phyloP scores from a whole-genome alignment of 1,284 basidiomycete genomes.

The Irpex sp. region DNA sequence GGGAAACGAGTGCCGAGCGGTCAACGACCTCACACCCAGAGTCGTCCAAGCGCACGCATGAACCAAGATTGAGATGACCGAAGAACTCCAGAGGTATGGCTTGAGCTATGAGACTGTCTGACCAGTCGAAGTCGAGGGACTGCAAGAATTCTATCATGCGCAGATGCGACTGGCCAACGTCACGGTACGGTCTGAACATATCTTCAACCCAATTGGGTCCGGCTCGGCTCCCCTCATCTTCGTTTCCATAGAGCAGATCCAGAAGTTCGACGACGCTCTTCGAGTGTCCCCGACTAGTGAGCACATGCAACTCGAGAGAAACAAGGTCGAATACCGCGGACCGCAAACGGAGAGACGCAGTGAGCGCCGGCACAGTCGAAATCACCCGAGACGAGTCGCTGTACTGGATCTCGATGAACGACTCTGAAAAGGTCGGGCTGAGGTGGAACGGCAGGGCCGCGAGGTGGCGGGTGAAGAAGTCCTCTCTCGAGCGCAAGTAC shows the following conservation, averaged over 20 bases:
- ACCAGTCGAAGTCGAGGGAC: conserved; percentile 86
- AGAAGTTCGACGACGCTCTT: conserved; percentile 72
- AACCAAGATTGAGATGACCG: conserved; percentile 67
- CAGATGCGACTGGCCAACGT: conserved; percentile 77
- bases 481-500: conserved; percentile 85
- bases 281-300: conserved; percentile 74
- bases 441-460: conserved; percentile 65
- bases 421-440: conserved; percentile 43
- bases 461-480: conserved; percentile 88
- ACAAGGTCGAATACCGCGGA: conserved; percentile 86
- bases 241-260: conserved; percentile 71
- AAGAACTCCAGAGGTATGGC: conserved; percentile 68
- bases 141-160: conserved; percentile 86
- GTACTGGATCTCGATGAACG: conserved; percentile 69
- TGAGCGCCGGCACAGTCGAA: conserved; percentile 72
- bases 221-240: conserved; percentile 28
- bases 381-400: conserved; percentile 69
- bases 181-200: conserved; percentile 56
- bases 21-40: conserved; percentile 85
- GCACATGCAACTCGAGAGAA: conserved; percentile 87
- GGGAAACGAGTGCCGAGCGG: conserved; percentile 59
- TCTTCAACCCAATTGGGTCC: conserved; percentile 43
- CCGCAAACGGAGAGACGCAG: conserved; percentile 79
- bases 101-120: conserved; percentile 64
- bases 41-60: conserved; percentile 69